Conservation (phyloP, 202 grass and related monocot genomes). For the Panicum virgatum region DNA sequence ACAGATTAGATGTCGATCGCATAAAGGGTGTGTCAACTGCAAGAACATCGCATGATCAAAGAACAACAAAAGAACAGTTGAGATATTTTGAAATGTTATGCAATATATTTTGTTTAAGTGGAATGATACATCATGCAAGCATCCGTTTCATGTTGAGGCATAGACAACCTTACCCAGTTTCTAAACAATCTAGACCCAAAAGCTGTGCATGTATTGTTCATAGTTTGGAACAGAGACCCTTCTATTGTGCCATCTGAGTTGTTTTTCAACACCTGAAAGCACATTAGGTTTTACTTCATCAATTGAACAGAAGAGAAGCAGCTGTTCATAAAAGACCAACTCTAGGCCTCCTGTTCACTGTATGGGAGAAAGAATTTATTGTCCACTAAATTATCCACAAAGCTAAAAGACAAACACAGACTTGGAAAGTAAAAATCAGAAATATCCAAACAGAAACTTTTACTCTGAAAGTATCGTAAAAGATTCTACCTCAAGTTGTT, state of each 20-base stretch:
- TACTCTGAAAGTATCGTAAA: background rate
- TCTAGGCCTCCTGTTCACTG: background rate
- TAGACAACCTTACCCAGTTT: slow-evolving; percentile 70
- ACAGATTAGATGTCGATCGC: slow-evolving; percentile 75
- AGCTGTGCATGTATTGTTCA: slow-evolving; percentile 87
- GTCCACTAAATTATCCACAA: background rate
- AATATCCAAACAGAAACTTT: background rate
- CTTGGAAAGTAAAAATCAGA: background rate
- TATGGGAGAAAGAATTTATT: slow-evolving; percentile 15
- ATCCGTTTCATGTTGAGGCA: slow-evolving; percentile 16
- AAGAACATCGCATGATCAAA: slow-evolving; percentile 39
- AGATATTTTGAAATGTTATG: slow-evolving; percentile 3
- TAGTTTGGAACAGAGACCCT: slow-evolving; percentile 83
- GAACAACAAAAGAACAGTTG: slow-evolving; percentile 4
- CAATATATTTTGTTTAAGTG: background rate
- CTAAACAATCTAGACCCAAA: slow-evolving; percentile 90
- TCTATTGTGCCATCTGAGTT: slow-evolving; percentile 77
- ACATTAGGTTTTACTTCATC: slow-evolving; percentile 17
- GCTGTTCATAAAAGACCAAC: background rate
- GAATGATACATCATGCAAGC: slow-evolving; percentile 6
- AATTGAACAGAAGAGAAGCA: slow-evolving; percentile 22
- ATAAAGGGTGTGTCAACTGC: slow-evolving; percentile 86
- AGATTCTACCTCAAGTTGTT: slow-evolving; percentile 86
- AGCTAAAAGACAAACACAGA: background rate
- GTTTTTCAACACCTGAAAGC: slow-evolving; percentile 85